These are phyloP conservation scores for Rhododendron ovatum DNA, from an alignment of 148 eudicot genomes.

Conservation along the genomic window DNA sequence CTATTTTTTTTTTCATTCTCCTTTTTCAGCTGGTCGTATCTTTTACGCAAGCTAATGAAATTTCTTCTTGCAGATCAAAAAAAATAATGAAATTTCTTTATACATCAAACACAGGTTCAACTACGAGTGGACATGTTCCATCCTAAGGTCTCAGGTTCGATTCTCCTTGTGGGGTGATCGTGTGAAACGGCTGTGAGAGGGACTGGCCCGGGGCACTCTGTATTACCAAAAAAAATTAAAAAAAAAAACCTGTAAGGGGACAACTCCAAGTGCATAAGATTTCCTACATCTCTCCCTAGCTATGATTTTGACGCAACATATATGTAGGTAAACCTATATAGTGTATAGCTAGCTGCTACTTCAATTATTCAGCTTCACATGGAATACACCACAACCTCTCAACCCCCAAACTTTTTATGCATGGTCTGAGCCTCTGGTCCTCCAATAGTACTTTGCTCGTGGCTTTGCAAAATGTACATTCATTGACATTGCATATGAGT, in stretches of 20 bases:
- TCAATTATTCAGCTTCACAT: constrained; percentile 1
- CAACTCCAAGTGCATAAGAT: background rate
- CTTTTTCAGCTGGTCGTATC: too few relatives aligned
- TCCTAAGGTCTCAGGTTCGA: too few relatives aligned
- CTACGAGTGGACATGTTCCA: too few relatives aligned
- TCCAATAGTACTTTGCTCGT: background rate
- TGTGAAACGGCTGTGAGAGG: too few relatives aligned
- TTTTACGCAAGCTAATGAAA: background rate
- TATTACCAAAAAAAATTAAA: too few relatives aligned
- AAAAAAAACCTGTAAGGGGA: too few relatives aligned
- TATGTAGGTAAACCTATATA: background rate
- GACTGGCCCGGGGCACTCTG: too few relatives aligned
- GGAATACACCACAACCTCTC: background rate
- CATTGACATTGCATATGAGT: background rate
- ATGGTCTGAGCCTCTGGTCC: background rate
- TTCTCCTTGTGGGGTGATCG: too few relatives aligned
- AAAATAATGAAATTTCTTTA: background rate
- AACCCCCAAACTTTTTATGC: background rate
- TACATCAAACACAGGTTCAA: background rate
- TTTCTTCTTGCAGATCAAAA: background rate
- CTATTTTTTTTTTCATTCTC: too few relatives aligned
- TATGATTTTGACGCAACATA: background rate
- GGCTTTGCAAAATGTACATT: background rate
- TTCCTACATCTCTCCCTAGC: background rate
- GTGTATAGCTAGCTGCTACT: too few relatives aligned